Conservation (phyloP, 1,139 yeast species). For the Arxiozyma slooffiae region DNA sequence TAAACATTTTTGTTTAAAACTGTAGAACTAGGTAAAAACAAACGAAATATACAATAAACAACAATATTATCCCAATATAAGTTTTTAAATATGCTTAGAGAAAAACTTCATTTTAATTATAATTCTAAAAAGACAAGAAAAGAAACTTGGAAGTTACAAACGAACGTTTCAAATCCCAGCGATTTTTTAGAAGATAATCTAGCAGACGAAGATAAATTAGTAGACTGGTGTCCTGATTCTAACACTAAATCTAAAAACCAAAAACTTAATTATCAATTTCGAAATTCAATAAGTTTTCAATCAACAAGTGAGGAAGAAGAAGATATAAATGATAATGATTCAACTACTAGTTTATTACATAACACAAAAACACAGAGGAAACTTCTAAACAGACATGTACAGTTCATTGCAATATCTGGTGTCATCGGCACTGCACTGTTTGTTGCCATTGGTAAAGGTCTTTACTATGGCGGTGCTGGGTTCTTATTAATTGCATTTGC, state of each 20-base stretch:
- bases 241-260: not conserved
- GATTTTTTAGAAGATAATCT: not conserved
- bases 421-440: conserved; percentile 74
- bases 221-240: not conserved
- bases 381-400: conserved; percentile 53
- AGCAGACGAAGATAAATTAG: not conserved
- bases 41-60: too few species aligned
- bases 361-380: conserved; percentile 31
- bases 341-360: conserved; percentile 11
- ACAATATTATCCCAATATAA: too few species aligned
- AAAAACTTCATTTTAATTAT: not conserved
- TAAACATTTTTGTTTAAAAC: too few species aligned
- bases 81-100: not conserved
- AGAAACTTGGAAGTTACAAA: not conserved
- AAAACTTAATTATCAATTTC: not conserved
- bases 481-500: conserved; percentile 59
- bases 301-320: conserved; percentile 6
- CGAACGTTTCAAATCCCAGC: not conserved
- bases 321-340: conserved; percentile 10
- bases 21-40: too few species aligned
- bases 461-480: conserved; percentile 69
- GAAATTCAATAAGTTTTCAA: not conserved
- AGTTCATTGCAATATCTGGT: conserved; percentile 75
- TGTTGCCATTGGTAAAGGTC: conserved; percentile 64
- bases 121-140: not conserved